Evolutionary conservation across 176 grass and related monocot genomes (phyloP), one percentile per base, ranked within the genome.

Genomic region (Thalia dealbata): DNA sequence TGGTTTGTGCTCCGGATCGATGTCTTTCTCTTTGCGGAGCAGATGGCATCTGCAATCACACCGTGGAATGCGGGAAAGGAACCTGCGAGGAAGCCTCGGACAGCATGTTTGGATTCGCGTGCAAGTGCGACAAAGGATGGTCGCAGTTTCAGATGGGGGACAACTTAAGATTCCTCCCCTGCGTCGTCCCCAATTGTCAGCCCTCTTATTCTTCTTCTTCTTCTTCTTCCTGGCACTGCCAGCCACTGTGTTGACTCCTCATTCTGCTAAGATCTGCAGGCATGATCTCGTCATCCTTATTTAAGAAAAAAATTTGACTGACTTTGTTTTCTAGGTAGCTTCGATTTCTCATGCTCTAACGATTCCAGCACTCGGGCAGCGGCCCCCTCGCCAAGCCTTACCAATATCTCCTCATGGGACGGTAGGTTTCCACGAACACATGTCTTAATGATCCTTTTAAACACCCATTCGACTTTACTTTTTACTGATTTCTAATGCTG

Each of bases 111-210:
- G 95, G 95, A 1, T 99, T 87, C 48, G 56, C 73, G 48, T 99
- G 95, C 75, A 77, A 91, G 38, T 99, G 95, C 76, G 76, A 86
- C 3, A 76, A 78, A 0, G 95, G 95, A 0, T 99, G 95, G 95
- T 70, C 63, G 75, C 90, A 99, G 86, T 67, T 99, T 52, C 85
- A 88, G 59, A 68, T 86, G 52, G 81, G 74, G 73, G 90, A 91
- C 77, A 65, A 25, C 51, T 71, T 93, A 70, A 60, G 78, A 32
- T 99, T 93, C 80, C 79, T 93, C 27, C 90, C 95, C 3, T 99
- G 95, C 76, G 61, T 99, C 87, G 55, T 99, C 71, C 95, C 95
- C 32, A 99, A 99, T 66, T 99, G 95, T 99, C 80, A 87, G 76
- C 10, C 43, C 30, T 22, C 66, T n/a, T 48, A 66, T 69, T 27